phyloP scores from a whole-genome alignment of 306 rosid genomes.

The Ammopiptanthus mongolicus region DNA sequence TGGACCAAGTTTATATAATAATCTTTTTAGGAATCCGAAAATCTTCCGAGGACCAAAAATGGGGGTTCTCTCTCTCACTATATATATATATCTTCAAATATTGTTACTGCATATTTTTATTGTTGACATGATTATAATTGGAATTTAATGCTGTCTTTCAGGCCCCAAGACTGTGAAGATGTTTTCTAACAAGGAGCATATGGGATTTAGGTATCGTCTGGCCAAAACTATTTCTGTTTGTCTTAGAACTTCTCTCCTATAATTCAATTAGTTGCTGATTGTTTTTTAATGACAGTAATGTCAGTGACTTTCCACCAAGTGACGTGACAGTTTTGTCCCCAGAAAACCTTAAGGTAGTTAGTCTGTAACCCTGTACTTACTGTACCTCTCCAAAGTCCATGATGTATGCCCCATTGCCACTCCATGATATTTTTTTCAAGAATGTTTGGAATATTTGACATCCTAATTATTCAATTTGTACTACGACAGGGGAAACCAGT shows the following conservation, averaged over 20 bases:
- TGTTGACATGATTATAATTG: conserved; percentile 5
- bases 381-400: neutral
- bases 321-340: conserved; percentile 63
- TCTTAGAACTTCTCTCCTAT: neutral
- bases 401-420: conserved; percentile 21
- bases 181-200: conserved; percentile 92
- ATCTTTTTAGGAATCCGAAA: neutral
- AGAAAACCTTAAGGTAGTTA: conserved; percentile 63
- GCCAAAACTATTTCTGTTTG: neutral
- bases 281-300: conserved; percentile 63
- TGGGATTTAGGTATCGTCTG: conserved; percentile 85
- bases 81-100: neutral
- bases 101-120: neutral
- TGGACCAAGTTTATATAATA: neutral
- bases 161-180: conserved; percentile 95
- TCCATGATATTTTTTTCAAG: conserved; percentile 12
- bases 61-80: neutral
- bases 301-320: conserved; percentile 80
- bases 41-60: neutral
- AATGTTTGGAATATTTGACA: neutral
- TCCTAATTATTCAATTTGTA: neutral
- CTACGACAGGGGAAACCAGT: conserved; percentile 75
- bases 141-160: conserved; percentile 37
- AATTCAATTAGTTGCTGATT: conserved; percentile 21
- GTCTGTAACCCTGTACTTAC: neutral